These are phyloP conservation scores for Nicotiana obtusifolia DNA, from an alignment of 257 asterid species.

Conservation along the genomic window DNA sequence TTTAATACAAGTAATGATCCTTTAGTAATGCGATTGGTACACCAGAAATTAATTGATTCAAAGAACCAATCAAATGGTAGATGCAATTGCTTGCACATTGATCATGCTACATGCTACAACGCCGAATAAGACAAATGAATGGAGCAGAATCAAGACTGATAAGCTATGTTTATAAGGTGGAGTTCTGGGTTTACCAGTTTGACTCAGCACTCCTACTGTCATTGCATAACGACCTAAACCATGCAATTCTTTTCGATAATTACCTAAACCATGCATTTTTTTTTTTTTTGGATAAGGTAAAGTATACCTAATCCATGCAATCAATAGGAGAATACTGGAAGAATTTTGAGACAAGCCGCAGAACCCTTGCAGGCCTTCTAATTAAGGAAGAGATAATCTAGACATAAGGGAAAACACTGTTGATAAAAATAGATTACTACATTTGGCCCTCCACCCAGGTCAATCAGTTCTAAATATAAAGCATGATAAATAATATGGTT, in stretches of 20 bases:
- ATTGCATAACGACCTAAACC: background rate
- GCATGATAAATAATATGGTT: background rate
- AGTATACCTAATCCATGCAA: no score
- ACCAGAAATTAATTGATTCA: background rate
- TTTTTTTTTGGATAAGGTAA: no score
- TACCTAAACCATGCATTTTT: background rate
- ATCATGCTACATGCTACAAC: background rate
- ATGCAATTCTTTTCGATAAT: background rate
- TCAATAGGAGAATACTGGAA: background rate
- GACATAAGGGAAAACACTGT: background rate
- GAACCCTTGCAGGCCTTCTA: background rate
- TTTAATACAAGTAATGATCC: background rate
- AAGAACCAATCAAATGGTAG: background rate
- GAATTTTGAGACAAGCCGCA: background rate
- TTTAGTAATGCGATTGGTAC: background rate
- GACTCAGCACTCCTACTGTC: background rate
- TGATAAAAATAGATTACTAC: background rate
- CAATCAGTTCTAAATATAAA: background rate
- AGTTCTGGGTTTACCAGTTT: background rate
- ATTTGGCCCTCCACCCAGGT: background rate
- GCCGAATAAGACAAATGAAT: background rate
- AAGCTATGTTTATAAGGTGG: background rate
- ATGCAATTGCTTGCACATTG: background rate
- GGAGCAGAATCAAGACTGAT: background rate
- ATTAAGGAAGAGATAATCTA: background rate